Conservation (phyloP, 441 rosid genomes). For the Geranium incanum region DNA sequence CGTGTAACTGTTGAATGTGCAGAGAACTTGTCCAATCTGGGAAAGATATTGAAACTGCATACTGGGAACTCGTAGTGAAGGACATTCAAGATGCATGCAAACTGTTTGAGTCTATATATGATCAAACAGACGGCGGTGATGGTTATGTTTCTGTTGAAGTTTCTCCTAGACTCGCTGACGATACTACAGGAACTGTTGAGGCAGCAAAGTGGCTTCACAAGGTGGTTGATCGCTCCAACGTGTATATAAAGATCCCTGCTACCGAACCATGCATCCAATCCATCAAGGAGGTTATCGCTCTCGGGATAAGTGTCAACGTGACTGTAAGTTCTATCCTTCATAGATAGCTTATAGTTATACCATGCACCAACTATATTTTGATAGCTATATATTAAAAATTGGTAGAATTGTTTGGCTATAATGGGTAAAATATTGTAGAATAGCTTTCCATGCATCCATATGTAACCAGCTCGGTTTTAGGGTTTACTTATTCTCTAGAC, state of each 20-base stretch:
- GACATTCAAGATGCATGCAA: constrained; percentile 97
- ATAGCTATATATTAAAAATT: not conserved
- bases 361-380: not conserved
- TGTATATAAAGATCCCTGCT: constrained; percentile 94
- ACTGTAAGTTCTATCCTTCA: constrained; percentile 52
- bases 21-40: constrained; percentile 90
- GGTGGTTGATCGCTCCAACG: constrained; percentile 75
- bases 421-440: too few species aligned
- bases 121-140: constrained; percentile 79
- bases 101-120: constrained; percentile 86
- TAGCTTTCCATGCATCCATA: not conserved
- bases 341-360: not conserved
- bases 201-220: constrained; percentile 86
- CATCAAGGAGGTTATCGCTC: constrained; percentile 84
- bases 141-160: constrained; percentile 98
- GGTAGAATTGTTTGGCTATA: not conserved
- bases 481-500: not conserved
- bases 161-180: constrained; percentile 88
- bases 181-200: constrained; percentile 72
- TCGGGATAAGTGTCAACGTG: constrained; percentile 88
- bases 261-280: constrained; percentile 92
- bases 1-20: constrained; percentile 19
- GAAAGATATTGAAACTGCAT: constrained; percentile 73
- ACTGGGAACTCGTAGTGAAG: constrained; percentile 96
- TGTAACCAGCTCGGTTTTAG: not conserved